Evolutionary conservation across 1,284 basidiomycete species (phyloP).

Genomic region (Microbotryomycetes sp.): DNA sequence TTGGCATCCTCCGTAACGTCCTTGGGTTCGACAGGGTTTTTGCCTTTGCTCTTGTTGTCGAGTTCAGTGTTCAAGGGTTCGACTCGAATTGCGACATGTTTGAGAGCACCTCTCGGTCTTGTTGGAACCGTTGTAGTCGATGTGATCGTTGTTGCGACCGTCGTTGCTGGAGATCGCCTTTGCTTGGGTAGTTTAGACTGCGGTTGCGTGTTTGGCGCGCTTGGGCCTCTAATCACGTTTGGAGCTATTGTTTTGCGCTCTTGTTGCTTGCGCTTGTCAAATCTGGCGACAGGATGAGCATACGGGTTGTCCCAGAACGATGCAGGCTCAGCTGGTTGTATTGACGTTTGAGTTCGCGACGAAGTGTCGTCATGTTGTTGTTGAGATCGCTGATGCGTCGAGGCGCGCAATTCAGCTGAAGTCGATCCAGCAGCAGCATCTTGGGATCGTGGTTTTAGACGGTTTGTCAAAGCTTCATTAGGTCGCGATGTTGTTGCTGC

Average conservation of each 20-base stretch:
- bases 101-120: neutral
- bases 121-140: neutral
- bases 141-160: no score
- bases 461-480: conserved; percentile 14
- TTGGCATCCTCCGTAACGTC: no score
- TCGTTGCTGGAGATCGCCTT: no score
- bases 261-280: no score
- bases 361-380: conserved; percentile 8
- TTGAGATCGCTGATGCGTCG: conserved; percentile 9
- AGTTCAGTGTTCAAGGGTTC: neutral
- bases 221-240: no score
- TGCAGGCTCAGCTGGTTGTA: conserved; percentile 43
- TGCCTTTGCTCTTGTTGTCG: neutral
- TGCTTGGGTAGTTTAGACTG: no score
- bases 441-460: neutral
- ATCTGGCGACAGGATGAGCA: conserved; percentile 42
- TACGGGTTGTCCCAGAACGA: conserved; percentile 34
- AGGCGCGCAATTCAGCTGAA: conserved; percentile 35
- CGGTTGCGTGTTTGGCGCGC: no score
- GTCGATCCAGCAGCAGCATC: no score
- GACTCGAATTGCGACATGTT: neutral
- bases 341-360: conserved; percentile 37
- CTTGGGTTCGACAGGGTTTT: no score
- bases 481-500: conserved; percentile 8
- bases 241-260: neutral